Evolutionary conservation across 2,329 filamentous ascomycete genomes (phyloP).

Genomic region (Sarocladium kiliense): DNA sequence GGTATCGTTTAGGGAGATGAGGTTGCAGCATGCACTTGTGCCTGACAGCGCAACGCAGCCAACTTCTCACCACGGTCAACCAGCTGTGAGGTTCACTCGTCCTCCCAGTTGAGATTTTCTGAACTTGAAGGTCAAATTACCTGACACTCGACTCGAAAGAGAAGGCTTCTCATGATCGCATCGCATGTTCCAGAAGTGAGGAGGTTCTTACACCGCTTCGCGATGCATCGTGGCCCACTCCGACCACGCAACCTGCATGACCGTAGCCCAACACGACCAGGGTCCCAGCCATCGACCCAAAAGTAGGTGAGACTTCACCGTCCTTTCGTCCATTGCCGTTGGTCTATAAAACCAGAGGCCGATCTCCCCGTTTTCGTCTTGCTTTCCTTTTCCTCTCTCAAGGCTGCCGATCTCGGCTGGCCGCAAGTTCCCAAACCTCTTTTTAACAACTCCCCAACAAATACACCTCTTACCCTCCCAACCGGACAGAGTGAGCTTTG

Average conservation of each 20-base stretch:
- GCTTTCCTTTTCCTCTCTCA: slow-evolving; percentile 5
- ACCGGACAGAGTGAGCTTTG: neutral
- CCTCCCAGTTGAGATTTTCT: too few species aligned
- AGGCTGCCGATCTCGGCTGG: slow-evolving; percentile 10
- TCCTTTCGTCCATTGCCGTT: neutral
- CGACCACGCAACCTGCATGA: slow-evolving; percentile 1
- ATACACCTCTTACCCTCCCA: neutral
- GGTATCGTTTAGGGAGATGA: neutral
- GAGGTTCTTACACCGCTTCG: slow-evolving; percentile 5
- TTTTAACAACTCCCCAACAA: neutral
- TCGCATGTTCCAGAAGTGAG: neutral
- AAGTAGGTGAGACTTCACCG: slow-evolving; percentile 9
- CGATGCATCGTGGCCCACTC: slow-evolving; percentile 5
- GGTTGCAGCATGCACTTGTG: neutral
- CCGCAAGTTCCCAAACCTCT: slow-evolving; percentile 8
- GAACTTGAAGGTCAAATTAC: too few species aligned
- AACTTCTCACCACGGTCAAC: too few species aligned
- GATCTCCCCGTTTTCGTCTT: neutral
- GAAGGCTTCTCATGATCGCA: too few species aligned
- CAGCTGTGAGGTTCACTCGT: too few species aligned
- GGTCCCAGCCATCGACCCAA: slow-evolving; percentile 7
- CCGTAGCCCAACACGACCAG: slow-evolving; percentile 7
- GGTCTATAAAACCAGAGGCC: neutral
- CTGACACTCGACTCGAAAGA: too few species aligned
- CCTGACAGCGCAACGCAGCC: neutral